phyloP scores from a whole-genome alignment of 169 alveolate genomes.

The Cyclospora cayetanensis region DNA sequence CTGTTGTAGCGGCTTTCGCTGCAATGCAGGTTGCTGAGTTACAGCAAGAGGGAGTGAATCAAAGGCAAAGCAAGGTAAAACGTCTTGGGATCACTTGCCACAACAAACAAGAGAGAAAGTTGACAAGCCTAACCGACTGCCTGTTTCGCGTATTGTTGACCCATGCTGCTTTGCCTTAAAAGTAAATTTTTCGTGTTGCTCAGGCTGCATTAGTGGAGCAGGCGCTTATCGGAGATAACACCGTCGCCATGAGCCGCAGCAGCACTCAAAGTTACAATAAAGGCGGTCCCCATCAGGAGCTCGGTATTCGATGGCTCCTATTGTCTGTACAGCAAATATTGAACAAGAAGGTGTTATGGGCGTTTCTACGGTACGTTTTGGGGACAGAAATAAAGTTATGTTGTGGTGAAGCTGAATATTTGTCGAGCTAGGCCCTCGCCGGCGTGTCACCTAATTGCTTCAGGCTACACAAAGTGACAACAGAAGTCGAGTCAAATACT shows the following conservation, averaged over 20 bases:
- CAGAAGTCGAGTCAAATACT: conserved; percentile 40
- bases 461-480: conserved; percentile 62
- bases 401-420: not conserved
- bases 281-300: not conserved
- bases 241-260: not conserved
- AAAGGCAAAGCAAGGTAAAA: conserved; percentile 45
- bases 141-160: not conserved
- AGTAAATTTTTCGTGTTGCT: not conserved
- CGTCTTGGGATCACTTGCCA: not conserved
- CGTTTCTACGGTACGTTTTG: conserved; percentile 27
- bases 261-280: not conserved
- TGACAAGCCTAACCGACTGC: not conserved
- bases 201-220: conserved; percentile 62
- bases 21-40: conserved; percentile 62
- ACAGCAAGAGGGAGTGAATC: conserved; percentile 59
- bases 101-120: not conserved
- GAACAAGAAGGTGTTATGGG: conserved; percentile 44
- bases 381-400: not conserved
- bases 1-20: too few species aligned
- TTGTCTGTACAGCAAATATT: conserved; percentile 1
- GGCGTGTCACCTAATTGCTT: not conserved
- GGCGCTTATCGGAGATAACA: conserved; percentile 35
- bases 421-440: too few species aligned
- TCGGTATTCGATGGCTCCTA: conserved; percentile 17
- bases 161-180: not conserved